Evolutionary conservation across 345 rosid genomes (phyloP).

Genomic region (Moricandia moricandioides): DNA sequence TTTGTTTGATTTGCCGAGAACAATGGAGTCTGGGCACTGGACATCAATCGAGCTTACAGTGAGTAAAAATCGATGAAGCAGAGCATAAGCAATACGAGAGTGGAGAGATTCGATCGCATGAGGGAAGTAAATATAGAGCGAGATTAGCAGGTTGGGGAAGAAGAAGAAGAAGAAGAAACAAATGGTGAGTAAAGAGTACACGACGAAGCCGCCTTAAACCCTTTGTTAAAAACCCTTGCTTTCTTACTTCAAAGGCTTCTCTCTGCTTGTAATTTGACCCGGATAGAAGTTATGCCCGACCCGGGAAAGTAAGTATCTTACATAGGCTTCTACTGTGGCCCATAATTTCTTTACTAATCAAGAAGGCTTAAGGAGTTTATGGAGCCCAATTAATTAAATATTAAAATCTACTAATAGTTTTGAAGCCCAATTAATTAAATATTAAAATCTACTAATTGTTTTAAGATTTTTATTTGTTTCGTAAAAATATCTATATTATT

Average conservation of each 20-base stretch:
- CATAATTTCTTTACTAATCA: neutral
- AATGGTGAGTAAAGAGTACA: conserved; percentile 12
- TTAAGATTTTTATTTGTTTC: too few species aligned
- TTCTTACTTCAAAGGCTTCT: neutral
- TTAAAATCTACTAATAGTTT: neutral
- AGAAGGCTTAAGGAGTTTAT: neutral
- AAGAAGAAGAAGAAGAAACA: neutral
- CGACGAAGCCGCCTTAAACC: conserved; percentile 43
- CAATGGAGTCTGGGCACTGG: conserved; percentile 43
- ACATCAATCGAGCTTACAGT: conserved; percentile 52
- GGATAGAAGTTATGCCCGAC: neutral
- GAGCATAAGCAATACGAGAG: neutral
- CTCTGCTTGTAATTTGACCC: neutral
- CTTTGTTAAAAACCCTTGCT: conserved; percentile 29
- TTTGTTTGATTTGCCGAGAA: conserved; percentile 33
- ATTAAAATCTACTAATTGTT: too few species aligned
- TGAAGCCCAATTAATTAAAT: neutral
- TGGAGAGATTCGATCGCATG: conserved; percentile 15
- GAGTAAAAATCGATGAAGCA: neutral
- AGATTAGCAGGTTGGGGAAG: conserved; percentile 3
- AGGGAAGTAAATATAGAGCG: neutral
- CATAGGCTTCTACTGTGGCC: neutral
- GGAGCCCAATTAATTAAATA: neutral
- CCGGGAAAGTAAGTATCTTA: neutral
- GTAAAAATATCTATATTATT: too few species aligned